A percentile compares a stretch with the other conserved stretches of the same genome.
Evolutionary conservation across 108 stramenopile genomes (phyloP).

Genomic region (Skeletonema marinoi): DNA sequence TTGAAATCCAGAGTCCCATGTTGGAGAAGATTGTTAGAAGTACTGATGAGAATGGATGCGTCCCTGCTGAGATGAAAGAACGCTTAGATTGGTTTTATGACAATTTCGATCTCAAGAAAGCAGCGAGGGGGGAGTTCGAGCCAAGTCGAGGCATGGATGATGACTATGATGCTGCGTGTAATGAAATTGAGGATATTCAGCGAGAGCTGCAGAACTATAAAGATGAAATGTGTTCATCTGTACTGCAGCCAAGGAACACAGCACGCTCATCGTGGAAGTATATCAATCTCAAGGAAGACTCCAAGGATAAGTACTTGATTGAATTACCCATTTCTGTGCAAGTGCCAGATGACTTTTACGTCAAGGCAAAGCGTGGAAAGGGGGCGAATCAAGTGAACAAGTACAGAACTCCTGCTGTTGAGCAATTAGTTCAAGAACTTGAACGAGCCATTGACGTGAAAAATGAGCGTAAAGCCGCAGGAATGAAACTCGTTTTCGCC

Average conservation of each 20-base stretch:
- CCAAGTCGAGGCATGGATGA: slow-evolving; percentile 89
- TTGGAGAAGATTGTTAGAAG: slow-evolving; percentile 72
- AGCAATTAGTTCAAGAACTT: slow-evolving; percentile 74
- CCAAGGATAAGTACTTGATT: slow-evolving; percentile 96
- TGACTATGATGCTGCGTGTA: slow-evolving; percentile 92
- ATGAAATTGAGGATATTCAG: slow-evolving; percentile 70
- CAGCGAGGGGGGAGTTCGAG: slow-evolving; percentile 84
- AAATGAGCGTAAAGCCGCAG: slow-evolving; percentile 84
- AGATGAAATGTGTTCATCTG: slow-evolving; percentile 70
- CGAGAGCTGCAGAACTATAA: slow-evolving; percentile 83
- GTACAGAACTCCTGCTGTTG: slow-evolving; percentile 83
- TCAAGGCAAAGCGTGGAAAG: slow-evolving; percentile 88
- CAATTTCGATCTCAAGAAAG: slow-evolving; percentile 91
- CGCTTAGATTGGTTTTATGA: slow-evolving; percentile 90
- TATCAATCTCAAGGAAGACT: slow-evolving; percentile 83
- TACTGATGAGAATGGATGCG: slow-evolving; percentile 81
- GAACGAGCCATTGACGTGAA: slow-evolving; percentile 82
- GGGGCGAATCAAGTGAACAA: slow-evolving; percentile 90
- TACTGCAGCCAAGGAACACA: slow-evolving; percentile 49
- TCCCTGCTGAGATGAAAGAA: slow-evolving; percentile 82
- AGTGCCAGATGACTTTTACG: slow-evolving; percentile 86
- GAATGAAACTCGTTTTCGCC: slow-evolving; percentile 94
- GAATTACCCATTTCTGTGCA: slow-evolving; percentile 80
- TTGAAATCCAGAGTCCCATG: slow-evolving; percentile 67
- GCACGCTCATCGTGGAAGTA: slow-evolving; percentile 77